These are phyloP conservation scores for Entomortierella lignicola DNA, from an alignment of 192 early-diverging fungal species.

Conservation along the genomic window DNA sequence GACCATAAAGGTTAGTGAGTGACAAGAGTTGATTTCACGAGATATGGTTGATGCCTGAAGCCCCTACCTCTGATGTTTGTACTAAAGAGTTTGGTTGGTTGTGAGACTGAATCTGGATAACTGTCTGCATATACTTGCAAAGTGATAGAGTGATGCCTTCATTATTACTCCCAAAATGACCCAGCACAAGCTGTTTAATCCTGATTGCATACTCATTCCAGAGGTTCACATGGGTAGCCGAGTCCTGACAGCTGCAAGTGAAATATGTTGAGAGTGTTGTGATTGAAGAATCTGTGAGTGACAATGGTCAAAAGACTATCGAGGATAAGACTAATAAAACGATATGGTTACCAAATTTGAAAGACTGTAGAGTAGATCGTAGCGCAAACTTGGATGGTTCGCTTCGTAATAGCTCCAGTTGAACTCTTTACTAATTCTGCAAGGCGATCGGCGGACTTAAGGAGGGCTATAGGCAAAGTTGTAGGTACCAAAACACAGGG, in stretches of 20 bases:
- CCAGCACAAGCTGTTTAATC: constrained; percentile 26
- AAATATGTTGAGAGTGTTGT: neutral
- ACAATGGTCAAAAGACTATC: too few species aligned
- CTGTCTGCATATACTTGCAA: constrained; percentile 41
- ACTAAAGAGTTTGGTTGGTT: constrained; percentile 33
- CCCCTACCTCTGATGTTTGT: constrained; percentile 20
- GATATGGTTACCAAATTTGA: constrained; percentile 28
- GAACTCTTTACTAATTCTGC: constrained; percentile 11
- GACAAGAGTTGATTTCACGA: too few species aligned
- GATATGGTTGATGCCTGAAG: neutral
- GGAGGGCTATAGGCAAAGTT: constrained; percentile 11
- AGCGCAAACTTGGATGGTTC: constrained; percentile 31
- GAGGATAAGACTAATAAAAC: neutral
- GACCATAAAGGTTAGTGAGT: neutral
- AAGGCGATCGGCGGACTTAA: constrained; percentile 19
- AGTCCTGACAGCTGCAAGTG: constrained; percentile 26
- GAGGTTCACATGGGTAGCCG: constrained; percentile 5
- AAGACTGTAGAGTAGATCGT: constrained; percentile 38
- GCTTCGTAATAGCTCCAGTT: constrained; percentile 21
- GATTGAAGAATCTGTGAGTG: neutral
- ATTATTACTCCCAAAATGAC: constrained; percentile 10
- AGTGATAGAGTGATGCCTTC: constrained; percentile 30
- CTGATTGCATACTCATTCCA: constrained; percentile 49
- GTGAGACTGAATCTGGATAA: constrained; percentile 40
- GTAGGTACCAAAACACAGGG: neutral